Evolutionary conservation across 805 yeast genomes (phyloP).

Genomic region (Lachancea meyersii): DNA sequence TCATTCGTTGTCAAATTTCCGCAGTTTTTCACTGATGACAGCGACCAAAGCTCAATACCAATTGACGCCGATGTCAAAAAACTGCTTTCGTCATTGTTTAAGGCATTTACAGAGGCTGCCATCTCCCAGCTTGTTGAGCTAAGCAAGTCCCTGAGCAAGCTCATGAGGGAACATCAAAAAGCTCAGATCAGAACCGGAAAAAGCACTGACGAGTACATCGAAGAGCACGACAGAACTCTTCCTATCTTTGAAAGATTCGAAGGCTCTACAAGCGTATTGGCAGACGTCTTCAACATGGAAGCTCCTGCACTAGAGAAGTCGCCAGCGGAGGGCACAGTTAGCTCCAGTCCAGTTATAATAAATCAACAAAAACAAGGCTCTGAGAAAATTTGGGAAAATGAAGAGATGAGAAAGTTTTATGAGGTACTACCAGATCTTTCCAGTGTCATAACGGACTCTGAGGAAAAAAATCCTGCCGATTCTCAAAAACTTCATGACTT

Average conservation of each 20-base stretch:
- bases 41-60: slow-evolving; percentile 26
- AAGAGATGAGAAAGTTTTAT: slow-evolving; percentile 60
- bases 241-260: slow-evolving; percentile 43
- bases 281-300: slow-evolving; percentile 36
- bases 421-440: slow-evolving; percentile 44
- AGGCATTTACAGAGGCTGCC: slow-evolving; percentile 40
- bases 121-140: slow-evolving; percentile 34
- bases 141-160: slow-evolving; percentile 33
- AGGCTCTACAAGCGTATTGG: slow-evolving; percentile 38
- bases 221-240: slow-evolving; percentile 30
- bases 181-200: slow-evolving; percentile 66
- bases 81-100: slow-evolving; percentile 35
- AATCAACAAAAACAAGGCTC: slow-evolving; percentile 17
- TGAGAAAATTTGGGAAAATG: slow-evolving; percentile 53
- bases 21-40: slow-evolving; percentile 29
- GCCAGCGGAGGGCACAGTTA: slow-evolving; percentile 20
- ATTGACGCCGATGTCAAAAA: slow-evolving; percentile 23
- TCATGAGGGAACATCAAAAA: slow-evolving; percentile 40
- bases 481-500: slow-evolving; percentile 38
- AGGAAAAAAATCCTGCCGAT: slow-evolving; percentile 17
- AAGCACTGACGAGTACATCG: slow-evolving; percentile 36
- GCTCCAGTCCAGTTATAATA: slow-evolving; percentile 27
- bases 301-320: slow-evolving; percentile 34
- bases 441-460: slow-evolving; percentile 14
- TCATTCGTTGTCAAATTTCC: slow-evolving; percentile 47